Percentiles rank a stretch among this genome's conserved stretches.
These are phyloP conservation scores for Sarcodon sp. DNA, from an alignment of 768 basidiomycete species.

Conservation along the genomic window DNA sequence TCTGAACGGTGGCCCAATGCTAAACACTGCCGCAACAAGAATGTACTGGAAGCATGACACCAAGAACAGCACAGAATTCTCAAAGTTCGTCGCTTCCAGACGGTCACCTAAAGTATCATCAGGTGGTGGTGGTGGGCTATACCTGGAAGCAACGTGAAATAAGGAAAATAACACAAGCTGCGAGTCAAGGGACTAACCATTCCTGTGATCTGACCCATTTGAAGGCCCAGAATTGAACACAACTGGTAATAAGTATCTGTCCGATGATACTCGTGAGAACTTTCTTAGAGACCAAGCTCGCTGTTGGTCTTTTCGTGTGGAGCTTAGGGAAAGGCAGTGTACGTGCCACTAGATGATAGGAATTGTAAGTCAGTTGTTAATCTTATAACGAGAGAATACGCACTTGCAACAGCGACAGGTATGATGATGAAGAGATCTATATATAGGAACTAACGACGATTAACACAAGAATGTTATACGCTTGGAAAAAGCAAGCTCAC, in stretches of 20 bases:
- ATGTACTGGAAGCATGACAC: constrained; percentile 99
- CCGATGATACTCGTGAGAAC: constrained; percentile 90
- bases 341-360: constrained; percentile 63
- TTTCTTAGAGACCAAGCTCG: constrained; percentile 90
- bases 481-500: constrained; percentile 23
- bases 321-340: constrained; percentile 84
- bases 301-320: constrained; percentile 84
- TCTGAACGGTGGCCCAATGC: constrained; percentile 94
- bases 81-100: constrained; percentile 76
- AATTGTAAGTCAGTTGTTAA: constrained; percentile 5
- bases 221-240: constrained; percentile 78
- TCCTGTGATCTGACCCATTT: constrained; percentile 76
- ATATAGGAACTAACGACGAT: constrained; percentile 65
- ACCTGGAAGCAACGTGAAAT: constrained; percentile 34
- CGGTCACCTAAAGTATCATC: constrained; percentile 44
- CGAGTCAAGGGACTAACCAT: constrained; percentile 42
- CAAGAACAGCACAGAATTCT: constrained; percentile 87
- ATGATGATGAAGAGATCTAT: constrained; percentile 98
- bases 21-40: constrained; percentile 92
- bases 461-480: constrained; percentile 3
- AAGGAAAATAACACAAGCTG: constrained; percentile 2
- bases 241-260: constrained; percentile 78
- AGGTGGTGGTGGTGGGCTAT: constrained; percentile 47
- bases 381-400: constrained; percentile 18
- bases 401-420: constrained; percentile 92